Base-by-base conservation (phyloP, 2,329 filamentous ascomycete genomes). In the Capronia americana region DNA sequence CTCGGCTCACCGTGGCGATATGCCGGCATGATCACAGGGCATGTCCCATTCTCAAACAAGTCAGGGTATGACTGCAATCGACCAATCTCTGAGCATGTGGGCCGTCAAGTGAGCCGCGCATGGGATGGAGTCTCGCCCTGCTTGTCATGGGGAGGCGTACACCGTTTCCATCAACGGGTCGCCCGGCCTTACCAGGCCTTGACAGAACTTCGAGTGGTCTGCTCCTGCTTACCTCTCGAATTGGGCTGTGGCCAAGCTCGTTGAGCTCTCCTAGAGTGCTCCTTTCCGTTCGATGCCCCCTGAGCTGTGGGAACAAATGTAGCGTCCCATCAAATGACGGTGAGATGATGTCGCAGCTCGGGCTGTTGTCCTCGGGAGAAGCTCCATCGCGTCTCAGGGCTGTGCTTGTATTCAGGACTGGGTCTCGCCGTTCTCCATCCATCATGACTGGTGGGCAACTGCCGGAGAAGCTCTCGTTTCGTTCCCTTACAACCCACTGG, bases 381-480 rank as follows among this genome's bases (percentile, higher is more conserved):
- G 11, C 20, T 51, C 20, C 20, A 23, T 20, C 20, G 10, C 48
- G 1, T 51, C 12, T 26, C 0, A 20, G 8, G 48, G 20, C 8
- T 26, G n/a, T 20, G 46, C 48, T 51, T 51, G 48, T n/a, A n/a
- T 51, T 14, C 48, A 51, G 11, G 48, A 20, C 10, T 26, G 1
- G 20, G 24, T 20, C 17, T 4, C 11, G 48, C 48, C 20, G 24
- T 28, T 51, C 48, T 20, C n/a, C 24, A 23, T 24, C 17, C 24
- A 28, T 51, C 20, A 12, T 26, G 24, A 51, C 20, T 51, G 48
- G 20, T 51, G 48, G 48, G 48, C 10, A 23, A 51, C 48, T 51
- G 24, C n/a, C 53, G 28, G n/a, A 30, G 53, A 30, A 55, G 53
- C 53, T 55, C 53, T n/a, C 17, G 12, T 28, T 55, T 32, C 11